Conservation (phyloP, 495 filamentous ascomycete genomes). For the Thermothielavioides terrestris region DNA sequence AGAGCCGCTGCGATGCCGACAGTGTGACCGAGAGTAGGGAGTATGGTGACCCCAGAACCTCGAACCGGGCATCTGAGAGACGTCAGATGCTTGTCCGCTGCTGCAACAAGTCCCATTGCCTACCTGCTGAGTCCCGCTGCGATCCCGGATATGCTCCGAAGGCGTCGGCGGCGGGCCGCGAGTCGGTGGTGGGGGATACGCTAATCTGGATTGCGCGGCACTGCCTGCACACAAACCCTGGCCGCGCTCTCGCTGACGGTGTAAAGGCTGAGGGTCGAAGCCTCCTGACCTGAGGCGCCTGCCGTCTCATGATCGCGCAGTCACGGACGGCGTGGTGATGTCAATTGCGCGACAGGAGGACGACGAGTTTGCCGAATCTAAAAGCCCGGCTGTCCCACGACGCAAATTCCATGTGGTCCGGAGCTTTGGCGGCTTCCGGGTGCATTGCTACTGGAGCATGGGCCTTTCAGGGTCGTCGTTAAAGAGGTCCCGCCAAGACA, state of each 20-base stretch:
- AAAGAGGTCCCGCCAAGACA: too few species aligned
- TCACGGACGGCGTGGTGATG: conserved; percentile 1
- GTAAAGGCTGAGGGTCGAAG: conserved; percentile 12
- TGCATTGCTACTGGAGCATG: neutral
- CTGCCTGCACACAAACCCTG: conserved; percentile 35
- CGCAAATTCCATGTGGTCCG: conserved; percentile 8
- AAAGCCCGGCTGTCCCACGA: too few species aligned
- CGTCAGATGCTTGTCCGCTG: conserved; percentile 9
- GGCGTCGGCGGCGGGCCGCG: conserved; percentile 37
- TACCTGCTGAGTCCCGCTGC: conserved; percentile 33
- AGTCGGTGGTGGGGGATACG: conserved; percentile 42
- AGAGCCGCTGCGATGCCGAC: conserved; percentile 86
- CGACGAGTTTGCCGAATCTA: too few species aligned
- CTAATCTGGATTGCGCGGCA: conserved; percentile 48
- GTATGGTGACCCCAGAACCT: conserved; percentile 80
- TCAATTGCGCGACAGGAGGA: neutral
- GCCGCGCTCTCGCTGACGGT: neutral
- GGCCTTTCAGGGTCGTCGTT: neutral
- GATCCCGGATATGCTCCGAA: conserved; percentile 32
- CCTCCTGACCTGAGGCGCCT: conserved; percentile 18
- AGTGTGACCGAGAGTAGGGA: conserved; percentile 88
- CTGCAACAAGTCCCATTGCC: conserved; percentile 11
- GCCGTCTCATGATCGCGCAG: conserved; percentile 23
- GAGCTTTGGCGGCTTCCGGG: neutral
- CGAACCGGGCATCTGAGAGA: conserved; percentile 76